phyloP scores from a whole-genome alignment of 164 flowering plant species.

The Echeveria elegans region DNA sequence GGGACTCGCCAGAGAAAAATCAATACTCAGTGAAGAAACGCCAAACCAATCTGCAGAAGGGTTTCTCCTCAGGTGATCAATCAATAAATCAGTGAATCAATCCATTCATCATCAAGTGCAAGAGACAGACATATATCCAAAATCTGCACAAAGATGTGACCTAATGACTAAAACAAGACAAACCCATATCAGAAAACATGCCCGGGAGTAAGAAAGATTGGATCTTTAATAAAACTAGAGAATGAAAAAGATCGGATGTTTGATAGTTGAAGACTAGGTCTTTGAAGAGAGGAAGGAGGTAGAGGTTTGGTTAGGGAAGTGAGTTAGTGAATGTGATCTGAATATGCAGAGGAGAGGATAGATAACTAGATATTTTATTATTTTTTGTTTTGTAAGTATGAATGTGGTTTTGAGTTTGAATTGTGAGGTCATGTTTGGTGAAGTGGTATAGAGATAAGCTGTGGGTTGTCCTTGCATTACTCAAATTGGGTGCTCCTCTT shows the following conservation, averaged over 20 bases:
- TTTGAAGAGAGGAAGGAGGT: not conserved
- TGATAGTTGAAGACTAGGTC: not conserved
- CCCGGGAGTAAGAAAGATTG: not conserved
- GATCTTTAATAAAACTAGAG: not conserved
- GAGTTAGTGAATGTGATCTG: no score
- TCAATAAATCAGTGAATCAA: not conserved
- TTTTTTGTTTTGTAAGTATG: no score
- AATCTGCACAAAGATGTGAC: not conserved
- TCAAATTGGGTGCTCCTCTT: no score
- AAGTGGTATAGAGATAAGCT: no score
- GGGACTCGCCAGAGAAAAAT: not conserved
- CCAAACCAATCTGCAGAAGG: not conserved
- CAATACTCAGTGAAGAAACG: not conserved
- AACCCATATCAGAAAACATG: slow-evolving; percentile 3
- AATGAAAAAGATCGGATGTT: not conserved
- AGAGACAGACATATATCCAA: not conserved
- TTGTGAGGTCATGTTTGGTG: no score
- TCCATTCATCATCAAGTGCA: not conserved
- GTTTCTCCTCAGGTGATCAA: not conserved
- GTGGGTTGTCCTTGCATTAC: no score
- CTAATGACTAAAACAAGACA: not conserved
- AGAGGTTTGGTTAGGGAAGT: not conserved
- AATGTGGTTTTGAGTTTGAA: no score
- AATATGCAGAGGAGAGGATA: no score
- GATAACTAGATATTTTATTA: no score